Base-by-base conservation (phyloP, 371 early-diverging fungal genomes). In the Antonospora locustae region DNA sequence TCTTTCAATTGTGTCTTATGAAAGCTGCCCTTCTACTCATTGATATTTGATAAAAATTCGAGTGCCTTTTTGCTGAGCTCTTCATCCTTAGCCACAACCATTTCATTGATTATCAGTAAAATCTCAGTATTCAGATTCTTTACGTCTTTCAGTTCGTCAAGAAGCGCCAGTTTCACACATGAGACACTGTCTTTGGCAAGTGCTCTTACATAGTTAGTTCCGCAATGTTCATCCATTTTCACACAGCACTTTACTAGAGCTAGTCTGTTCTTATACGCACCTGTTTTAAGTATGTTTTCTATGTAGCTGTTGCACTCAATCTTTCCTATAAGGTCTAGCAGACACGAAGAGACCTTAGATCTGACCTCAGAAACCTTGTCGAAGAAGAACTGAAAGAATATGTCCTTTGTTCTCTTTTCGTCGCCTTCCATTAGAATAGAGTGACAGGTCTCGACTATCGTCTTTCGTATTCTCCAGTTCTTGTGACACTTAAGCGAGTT, bases 311-410 rank as follows among this genome's bases (percentile, higher is more conserved):
- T 50, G 50, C 58, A 58, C 2, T 23, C 17, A 28, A 32, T 30
- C 20, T 40, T 40, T 17, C 5, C 22, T 30, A 58, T 50, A 28
- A 58, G 20, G 23, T 58, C 43, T 30, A 25, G 34, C 6, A 58
- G 9, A 1, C 38, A 32, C 14, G 1, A n/a, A 0, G 36, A 34
- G 6, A 34, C 50, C 20, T 43, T 50, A 28, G 28, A 23, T 41
- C 59, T 59, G 28, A 59, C 45, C 29, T 59, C 59, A 36, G 36
- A 32, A 7, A 51, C 59, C 11, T 16, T 17, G 40, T 59, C 59
- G 6, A 7, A 7, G 9, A 59, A 51, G 39, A 51, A 59, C 27
- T 37, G 20, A 45, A 59, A 51, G 9, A 59, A 41, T 9, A 36
- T 38, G 28, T 51, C 29, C 23, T 46, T 9, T 17, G 46, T 25